These are phyloP conservation scores for Graphilbum fragrans DNA, from an alignment of 2,329 filamentous ascomycete genomes.

Conservation along the genomic window DNA sequence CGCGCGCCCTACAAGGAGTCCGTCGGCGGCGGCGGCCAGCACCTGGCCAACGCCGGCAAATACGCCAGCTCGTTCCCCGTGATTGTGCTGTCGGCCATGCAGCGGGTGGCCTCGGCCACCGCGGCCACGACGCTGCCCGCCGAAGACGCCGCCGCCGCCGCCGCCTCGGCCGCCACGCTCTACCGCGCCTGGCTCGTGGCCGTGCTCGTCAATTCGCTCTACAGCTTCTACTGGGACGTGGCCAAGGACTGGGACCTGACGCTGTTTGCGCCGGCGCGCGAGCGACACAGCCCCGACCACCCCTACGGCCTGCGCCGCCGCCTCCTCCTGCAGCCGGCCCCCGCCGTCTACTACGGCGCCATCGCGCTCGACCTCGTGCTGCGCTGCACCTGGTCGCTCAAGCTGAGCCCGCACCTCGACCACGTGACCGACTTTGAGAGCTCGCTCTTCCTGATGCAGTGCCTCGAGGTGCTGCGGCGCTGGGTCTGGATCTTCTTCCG, in stretches of 20 bases:
- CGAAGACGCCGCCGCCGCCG: conserved; percentile 8
- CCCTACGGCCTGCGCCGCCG: conserved; percentile 67
- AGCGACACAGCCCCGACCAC: conserved; percentile 50
- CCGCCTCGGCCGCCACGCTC: conserved; percentile 25
- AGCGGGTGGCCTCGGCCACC: conserved; percentile 43
- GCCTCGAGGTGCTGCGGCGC: conserved; percentile 73
- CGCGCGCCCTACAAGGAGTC: conserved; percentile 41
- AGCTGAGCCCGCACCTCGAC: conserved; percentile 70
- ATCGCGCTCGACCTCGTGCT: conserved; percentile 69
- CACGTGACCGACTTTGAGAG: conserved; percentile 79
- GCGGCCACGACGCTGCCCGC: conserved; percentile 10
- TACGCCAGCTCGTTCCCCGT: conserved; percentile 93
- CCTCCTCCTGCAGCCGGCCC: conserved; percentile 54
- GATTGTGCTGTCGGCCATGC: conserved; percentile 65
- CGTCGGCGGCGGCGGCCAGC: conserved; percentile 67
- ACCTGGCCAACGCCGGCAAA: conserved; percentile 88
- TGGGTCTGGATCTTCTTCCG: conserved; percentile 98
- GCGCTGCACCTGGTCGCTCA: conserved; percentile 83
- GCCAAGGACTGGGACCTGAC: conserved; percentile 94
- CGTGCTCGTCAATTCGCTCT: conserved; percentile 72
- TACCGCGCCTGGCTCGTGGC: conserved; percentile 57
- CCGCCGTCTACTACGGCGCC: conserved; percentile 69
- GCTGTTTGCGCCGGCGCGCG: conserved; percentile 45
- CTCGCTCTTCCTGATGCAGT: conserved; percentile 77
- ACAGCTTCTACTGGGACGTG: conserved; percentile 98